A percentile compares a stretch with the other conserved stretches of the same genome.
These are phyloP conservation scores for Ophiostoma himal-ulmi DNA, from an alignment of 2,329 filamentous ascomycete genomes.

Conservation along the genomic window DNA sequence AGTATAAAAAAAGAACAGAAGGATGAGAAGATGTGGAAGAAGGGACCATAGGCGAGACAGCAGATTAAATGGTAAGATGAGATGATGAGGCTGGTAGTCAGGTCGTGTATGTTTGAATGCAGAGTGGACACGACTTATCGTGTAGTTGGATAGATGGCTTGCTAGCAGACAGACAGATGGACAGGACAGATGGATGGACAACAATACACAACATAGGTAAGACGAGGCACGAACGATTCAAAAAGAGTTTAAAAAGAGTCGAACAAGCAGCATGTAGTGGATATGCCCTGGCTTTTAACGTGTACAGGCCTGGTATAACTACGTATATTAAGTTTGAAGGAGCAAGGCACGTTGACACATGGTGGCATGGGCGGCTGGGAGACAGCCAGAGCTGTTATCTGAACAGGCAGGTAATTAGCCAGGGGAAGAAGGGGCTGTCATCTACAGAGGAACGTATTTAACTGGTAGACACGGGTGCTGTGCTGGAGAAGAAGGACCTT, in stretches of 20 bases:
- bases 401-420: not conserved
- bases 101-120: not conserved
- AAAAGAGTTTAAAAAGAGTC: not conserved
- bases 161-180: not conserved
- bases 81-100: not conserved
- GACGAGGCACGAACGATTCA: no score
- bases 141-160: not conserved
- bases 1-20: not conserved
- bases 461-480: not conserved
- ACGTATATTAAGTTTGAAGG: not conserved
- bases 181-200: not conserved
- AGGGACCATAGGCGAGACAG: not conserved
- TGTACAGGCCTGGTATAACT: not conserved
- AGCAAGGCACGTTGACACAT: not conserved
- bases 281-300: not conserved
- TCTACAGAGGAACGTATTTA: not conserved
- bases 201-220: no score
- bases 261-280: not conserved
- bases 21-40: not conserved
- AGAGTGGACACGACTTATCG: not conserved
- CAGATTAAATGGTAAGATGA: not conserved
- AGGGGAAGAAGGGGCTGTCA: not conserved
- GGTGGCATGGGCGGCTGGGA: not conserved
- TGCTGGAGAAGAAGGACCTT: not conserved
- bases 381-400: not conserved